Base-by-base conservation (phyloP, 352 stramenopile species). In the Peronosclerospora sorghi region DNA sequence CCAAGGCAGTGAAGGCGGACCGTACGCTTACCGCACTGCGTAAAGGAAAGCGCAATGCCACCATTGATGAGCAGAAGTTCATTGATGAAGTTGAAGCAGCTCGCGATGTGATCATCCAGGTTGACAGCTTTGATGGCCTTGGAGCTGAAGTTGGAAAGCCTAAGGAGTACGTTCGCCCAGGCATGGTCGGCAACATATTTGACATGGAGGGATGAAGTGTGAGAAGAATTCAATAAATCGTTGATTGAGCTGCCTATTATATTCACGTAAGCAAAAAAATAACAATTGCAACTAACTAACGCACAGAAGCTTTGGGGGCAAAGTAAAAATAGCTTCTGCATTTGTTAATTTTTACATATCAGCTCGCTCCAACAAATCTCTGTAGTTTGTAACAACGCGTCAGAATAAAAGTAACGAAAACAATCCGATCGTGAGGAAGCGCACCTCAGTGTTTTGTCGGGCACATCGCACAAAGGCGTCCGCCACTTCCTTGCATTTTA, bases 81-180 rank as follows among this genome's bases (percentile, higher is more conserved):
- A 96, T 98, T 64, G 86, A 96, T 53, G 85, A 97, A 51, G 94
- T 96, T 1, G 94, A 98, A 63, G 93, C 85, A 40, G 76, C 95
- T 24, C 85, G 95, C 28, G 93, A 98, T 76, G 57, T 89, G 17
- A 95, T 98, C 62, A 97, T 98, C 65, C 95, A 98, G 67, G 95
- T 98, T 35, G 75, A 97, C 69, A 80, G 60, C 34, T 97, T 97
- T 55, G 73, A 94, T 32, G 68, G 83, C 12, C 64, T 97, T 4
- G 94, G 89, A 20, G 63, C 71, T 4, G 81, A 95, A 49, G 76
- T 84, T 14, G 59, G 58, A 44, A 65, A 86, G 57, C 67, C 82
- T n/a, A 66, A 69, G 38, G 81, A 77, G 60, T 97, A 97, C 53
- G 68, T 95, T 10, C 72, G 94, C 48, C 94, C 94, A 0, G 94